These are phyloP conservation scores for Lanmaoa pseudosensibilis DNA, from an alignment of 768 basidiomycete species.

Conservation along the genomic window DNA sequence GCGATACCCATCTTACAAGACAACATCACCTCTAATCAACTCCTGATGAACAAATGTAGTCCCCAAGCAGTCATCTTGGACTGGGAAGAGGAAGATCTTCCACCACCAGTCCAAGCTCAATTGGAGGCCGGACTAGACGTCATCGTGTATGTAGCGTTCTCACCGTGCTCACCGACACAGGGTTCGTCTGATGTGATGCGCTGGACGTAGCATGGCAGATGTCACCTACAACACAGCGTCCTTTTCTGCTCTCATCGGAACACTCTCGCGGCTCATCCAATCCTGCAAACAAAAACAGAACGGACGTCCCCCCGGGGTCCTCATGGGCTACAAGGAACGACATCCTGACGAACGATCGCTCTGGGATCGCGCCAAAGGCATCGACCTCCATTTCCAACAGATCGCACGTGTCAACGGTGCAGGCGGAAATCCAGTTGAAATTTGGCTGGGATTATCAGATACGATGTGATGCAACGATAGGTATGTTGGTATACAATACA, in stretches of 20 bases:
- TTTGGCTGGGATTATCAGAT: conserved; percentile 55
- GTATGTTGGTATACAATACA: conserved; percentile 15
- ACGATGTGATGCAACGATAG: neutral
- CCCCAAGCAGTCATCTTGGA: conserved; percentile 53
- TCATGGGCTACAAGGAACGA: conserved; percentile 88
- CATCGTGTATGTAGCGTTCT: conserved; percentile 57
- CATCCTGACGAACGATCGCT: conserved; percentile 72
- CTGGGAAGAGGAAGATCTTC: conserved; percentile 68
- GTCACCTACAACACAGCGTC: conserved; percentile 89
- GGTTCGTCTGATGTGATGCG: neutral
- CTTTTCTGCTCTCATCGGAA: conserved; percentile 75
- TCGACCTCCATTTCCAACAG: conserved; percentile 56
- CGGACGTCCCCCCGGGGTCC: conserved; percentile 44
- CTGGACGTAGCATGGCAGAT: conserved; percentile 75
- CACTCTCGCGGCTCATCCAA: conserved; percentile 53
- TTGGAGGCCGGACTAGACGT: conserved; percentile 50
- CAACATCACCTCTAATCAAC: conserved; percentile 56
- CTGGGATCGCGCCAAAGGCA: conserved; percentile 59
- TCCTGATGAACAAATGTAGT: conserved; percentile 32
- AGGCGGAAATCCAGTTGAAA: conserved; percentile 64
- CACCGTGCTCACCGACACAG: neutral
- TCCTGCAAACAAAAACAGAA: conserved; percentile 4
- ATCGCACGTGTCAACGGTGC: conserved; percentile 58
- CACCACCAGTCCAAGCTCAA: conserved; percentile 44
- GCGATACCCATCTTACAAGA: conserved; percentile 77